These are phyloP conservation scores for Bacidia rubella DNA, from an alignment of 495 filamentous ascomycete genomes.

Conservation along the genomic window DNA sequence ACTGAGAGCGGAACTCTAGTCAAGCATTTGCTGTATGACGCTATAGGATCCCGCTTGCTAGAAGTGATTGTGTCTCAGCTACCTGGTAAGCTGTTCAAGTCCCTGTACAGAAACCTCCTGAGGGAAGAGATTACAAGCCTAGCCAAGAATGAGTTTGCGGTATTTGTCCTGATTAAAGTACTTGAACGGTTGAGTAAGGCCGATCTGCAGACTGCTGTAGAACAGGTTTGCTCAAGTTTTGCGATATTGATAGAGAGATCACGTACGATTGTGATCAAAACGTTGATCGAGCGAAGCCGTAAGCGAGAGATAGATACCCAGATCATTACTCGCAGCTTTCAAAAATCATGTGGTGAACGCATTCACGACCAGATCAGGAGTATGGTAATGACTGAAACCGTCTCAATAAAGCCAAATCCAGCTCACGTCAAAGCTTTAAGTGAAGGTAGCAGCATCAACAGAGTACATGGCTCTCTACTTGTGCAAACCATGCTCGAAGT, in stretches of 20 bases:
- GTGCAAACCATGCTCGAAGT: constrained; percentile 50
- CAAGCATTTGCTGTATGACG: constrained; percentile 73
- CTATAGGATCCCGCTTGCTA: constrained; percentile 75
- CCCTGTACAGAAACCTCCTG: constrained; percentile 60
- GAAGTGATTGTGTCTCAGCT: constrained; percentile 69
- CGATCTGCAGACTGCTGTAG: constrained; percentile 56
- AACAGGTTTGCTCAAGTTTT: constrained; percentile 55
- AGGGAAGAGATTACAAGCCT: constrained; percentile 60
- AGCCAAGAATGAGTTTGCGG: constrained; percentile 76
- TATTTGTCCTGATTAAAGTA: constrained; percentile 66
- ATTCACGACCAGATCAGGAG: neutral
- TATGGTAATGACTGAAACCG: neutral
- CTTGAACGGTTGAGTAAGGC: constrained; percentile 74
- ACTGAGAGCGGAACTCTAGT: constrained; percentile 56
- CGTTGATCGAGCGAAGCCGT: constrained; percentile 68
- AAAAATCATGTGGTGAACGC: constrained; percentile 39
- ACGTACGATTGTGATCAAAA: constrained; percentile 62
- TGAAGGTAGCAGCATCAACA: constrained; percentile 27
- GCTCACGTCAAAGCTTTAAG: neutral
- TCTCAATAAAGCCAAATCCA: neutral
- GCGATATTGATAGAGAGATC: constrained; percentile 54
- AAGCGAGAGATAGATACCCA: constrained; percentile 50
- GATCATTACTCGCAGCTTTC: constrained; percentile 43
- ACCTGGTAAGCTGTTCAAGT: constrained; percentile 81
- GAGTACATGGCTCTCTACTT: constrained; percentile 50